Conservation (phyloP, 2,329 filamentous ascomycete species). For the Trematosphaeria pertusa region DNA sequence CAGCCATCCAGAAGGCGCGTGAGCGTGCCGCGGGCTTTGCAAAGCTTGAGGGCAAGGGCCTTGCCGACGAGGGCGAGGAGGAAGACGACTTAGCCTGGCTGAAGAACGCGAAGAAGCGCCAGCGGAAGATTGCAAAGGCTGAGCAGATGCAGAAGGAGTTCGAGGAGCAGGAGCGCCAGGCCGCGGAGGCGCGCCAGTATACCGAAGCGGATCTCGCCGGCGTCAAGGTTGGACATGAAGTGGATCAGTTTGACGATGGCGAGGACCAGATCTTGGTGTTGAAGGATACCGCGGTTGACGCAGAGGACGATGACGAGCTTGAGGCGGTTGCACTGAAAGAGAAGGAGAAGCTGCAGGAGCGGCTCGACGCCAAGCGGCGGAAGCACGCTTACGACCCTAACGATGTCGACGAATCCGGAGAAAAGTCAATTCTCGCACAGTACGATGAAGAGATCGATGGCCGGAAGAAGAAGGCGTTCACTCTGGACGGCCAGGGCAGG, state of each 20-base stretch:
- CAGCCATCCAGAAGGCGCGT: constrained; percentile 84
- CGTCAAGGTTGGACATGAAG: constrained; percentile 89
- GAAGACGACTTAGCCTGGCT: constrained; percentile 87
- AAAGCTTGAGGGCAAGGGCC: constrained; percentile 79
- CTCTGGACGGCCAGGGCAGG: constrained; percentile 78
- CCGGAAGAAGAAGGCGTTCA: constrained; percentile 88
- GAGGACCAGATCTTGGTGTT: constrained; percentile 90
- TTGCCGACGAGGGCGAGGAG: constrained; percentile 77
- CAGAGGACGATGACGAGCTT: constrained; percentile 88
- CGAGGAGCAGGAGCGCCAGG: constrained; percentile 72
- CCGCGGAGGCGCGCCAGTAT: constrained; percentile 70
- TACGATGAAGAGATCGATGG: constrained; percentile 96
- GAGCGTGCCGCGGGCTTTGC: constrained; percentile 80
- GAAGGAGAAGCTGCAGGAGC: constrained; percentile 75
- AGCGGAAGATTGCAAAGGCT: constrained; percentile 84
- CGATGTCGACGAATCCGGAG: constrained; percentile 69
- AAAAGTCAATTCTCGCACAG: constrained; percentile 77
- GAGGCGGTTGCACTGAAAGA: constrained; percentile 78
- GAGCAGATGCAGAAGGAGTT: constrained; percentile 76
- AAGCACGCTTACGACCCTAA: constrained; percentile 88
- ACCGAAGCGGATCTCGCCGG: constrained; percentile 86
- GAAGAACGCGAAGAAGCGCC: constrained; percentile 86
- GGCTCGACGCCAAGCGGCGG: constrained; percentile 87
- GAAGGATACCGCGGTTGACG: constrained; percentile 85
- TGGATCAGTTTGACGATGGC: constrained; percentile 79